Evolutionary conservation across 495 filamentous ascomycete genomes (phyloP).

Genomic region (Annulohypoxylon moriforme): DNA sequence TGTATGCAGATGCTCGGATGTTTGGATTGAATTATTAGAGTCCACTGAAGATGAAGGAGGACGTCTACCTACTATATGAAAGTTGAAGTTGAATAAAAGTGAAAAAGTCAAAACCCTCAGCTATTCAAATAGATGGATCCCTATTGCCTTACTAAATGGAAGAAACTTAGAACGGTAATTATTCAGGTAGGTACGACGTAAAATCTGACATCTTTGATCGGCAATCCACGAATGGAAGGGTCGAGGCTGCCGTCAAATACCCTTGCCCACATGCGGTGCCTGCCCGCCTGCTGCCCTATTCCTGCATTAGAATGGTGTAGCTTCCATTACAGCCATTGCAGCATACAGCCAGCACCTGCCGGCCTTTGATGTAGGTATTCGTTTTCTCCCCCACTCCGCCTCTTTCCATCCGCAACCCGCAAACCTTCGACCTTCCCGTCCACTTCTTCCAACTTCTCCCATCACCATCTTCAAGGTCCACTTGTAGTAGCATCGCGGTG

Average conservation of each 20-base stretch:
- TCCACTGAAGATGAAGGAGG: neutral
- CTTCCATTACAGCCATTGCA: too few relatives aligned
- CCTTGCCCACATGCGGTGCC: conserved; percentile 22
- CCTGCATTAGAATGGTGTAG: conserved; percentile 5
- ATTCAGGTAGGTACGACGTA: neutral
- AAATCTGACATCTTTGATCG: conserved; percentile 18
- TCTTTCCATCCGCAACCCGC: conserved; percentile 2
- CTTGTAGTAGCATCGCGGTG: neutral
- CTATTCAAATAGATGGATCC: too few relatives aligned
- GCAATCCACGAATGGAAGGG: conserved; percentile 19
- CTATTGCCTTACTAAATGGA: neutral
- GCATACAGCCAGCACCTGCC: conserved; percentile 3
- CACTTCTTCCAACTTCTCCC: conserved; percentile 20
- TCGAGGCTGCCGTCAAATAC: conserved; percentile 17
- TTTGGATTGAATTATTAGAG: neutral
- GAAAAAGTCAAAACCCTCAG: neutral
- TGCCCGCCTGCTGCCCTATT: conserved; percentile 21
- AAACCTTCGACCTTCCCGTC: conserved; percentile 19
- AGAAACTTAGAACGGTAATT: neutral
- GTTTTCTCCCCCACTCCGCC: conserved; percentile 26
- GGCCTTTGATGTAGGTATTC: neutral
- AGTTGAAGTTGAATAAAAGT: neutral
- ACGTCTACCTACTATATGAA: too few relatives aligned
- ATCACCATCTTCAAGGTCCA: neutral
- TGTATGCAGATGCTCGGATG: neutral